These are phyloP conservation scores for Rhodotorula sp. DNA, from an alignment of 1,284 basidiomycete genomes.

Conservation along the genomic window DNA sequence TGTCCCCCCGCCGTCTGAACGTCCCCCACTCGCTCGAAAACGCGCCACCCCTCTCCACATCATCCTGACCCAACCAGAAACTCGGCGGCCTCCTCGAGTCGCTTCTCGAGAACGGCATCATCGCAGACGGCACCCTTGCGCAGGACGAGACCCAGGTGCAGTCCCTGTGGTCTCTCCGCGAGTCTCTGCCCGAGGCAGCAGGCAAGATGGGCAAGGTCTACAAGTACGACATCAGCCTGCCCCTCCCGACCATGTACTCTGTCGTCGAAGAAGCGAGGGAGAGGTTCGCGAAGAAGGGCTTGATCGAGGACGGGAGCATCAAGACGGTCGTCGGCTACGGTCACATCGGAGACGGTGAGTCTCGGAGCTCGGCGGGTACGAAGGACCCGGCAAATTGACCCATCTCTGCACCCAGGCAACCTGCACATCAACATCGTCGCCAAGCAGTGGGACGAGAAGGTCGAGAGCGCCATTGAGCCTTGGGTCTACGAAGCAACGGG, in stretches of 20 bases:
- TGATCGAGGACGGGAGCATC: slow-evolving; percentile 65
- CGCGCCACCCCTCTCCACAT: neutral
- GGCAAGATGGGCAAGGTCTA: slow-evolving; percentile 94
- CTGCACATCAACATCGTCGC: slow-evolving; percentile 95
- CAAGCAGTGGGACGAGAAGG: slow-evolving; percentile 73
- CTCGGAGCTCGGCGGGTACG: neutral
- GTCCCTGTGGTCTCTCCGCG: slow-evolving; percentile 90
- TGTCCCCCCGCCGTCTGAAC: neutral
- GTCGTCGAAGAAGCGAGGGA: slow-evolving; percentile 80
- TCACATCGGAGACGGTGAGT: slow-evolving; percentile 90
- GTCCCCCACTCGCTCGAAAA: too few species aligned
- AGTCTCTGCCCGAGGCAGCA: slow-evolving; percentile 88
- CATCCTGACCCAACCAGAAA: slow-evolving; percentile 64
- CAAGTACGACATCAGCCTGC: slow-evolving; percentile 97
- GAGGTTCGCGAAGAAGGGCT: slow-evolving; percentile 69
- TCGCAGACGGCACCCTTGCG: slow-evolving; percentile 88
- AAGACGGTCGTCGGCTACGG: slow-evolving; percentile 89
- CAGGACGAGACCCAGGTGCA: slow-evolving; percentile 89
- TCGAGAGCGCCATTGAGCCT: slow-evolving; percentile 86
- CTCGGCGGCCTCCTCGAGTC: slow-evolving; percentile 75
- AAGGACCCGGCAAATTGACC: neutral
- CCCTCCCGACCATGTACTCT: slow-evolving; percentile 82
- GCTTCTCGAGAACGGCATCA: slow-evolving; percentile 74
- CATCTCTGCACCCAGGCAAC: slow-evolving; percentile 64
- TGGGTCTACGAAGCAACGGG: slow-evolving; percentile 90